A percentile compares a stretch with the other conserved stretches of the same genome.
These are phyloP conservation scores for Trichoderma sp. DNA, from an alignment of 2,329 filamentous ascomycete genomes.

Conservation along the genomic window DNA sequence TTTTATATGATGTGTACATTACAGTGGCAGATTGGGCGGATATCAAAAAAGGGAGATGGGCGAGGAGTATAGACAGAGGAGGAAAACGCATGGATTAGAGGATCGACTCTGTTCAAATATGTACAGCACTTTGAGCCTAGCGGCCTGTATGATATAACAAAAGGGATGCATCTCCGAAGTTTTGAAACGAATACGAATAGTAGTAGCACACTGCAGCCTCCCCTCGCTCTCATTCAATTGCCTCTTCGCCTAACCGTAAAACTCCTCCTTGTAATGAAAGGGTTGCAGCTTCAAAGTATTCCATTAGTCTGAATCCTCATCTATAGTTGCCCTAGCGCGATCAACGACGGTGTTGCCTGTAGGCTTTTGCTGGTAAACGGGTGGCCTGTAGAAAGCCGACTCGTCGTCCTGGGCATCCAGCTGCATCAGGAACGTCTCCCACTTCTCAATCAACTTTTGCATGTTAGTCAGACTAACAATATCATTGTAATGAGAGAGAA, in stretches of 20 bases:
- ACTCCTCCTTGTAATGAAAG: neutral
- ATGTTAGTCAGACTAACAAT: constrained; percentile 27
- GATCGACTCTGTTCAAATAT: constrained; percentile 24
- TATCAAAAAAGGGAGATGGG: neutral
- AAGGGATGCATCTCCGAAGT: constrained; percentile 29
- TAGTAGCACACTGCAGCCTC: neutral
- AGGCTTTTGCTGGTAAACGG: constrained; percentile 55
- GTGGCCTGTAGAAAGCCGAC: constrained; percentile 64
- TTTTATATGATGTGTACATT: neutral
- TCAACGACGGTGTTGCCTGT: constrained; percentile 61
- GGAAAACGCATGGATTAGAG: constrained; percentile 13
- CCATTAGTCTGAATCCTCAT: constrained; percentile 60
- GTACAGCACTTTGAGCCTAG: constrained; percentile 27
- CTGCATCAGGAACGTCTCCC: constrained; percentile 98
- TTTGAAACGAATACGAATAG: constrained; percentile 12
- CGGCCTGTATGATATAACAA: constrained; percentile 41
- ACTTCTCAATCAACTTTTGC: constrained; percentile 72
- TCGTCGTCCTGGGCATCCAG: constrained; percentile 91
- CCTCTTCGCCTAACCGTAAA: neutral
- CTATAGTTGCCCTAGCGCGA: constrained; percentile 58
- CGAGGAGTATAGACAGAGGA: neutral
- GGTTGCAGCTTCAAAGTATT: neutral
- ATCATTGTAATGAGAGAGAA: neutral
- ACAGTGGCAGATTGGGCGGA: neutral
- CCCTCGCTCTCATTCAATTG: neutral